Base-by-base conservation (phyloP, 176 grass and related monocot species). In the Alopecurus myosuroides region DNA sequence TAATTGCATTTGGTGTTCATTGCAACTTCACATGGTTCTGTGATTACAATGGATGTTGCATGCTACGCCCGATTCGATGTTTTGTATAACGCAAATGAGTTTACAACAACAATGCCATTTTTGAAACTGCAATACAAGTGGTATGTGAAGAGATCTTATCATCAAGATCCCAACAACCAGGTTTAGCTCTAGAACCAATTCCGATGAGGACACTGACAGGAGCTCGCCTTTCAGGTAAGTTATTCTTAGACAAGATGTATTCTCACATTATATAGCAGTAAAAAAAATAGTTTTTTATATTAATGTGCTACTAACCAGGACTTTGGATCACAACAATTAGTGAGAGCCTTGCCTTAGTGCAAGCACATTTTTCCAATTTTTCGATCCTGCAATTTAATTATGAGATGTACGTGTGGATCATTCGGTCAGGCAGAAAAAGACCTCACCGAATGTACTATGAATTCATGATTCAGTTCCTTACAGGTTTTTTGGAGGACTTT, bases 181-280 rank as follows among this genome's bases (percentile, higher is more conserved):
- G 76, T 91, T 92, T 61, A 42, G 51, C 20, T 31, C 35, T 52
- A 53, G 56, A 69, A 81, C 55, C 44, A 84, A 74, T 49, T 74
- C 77, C 45, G 77, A 90, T 41, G 74, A 63, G 31, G 81, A 86
- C 35, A 88, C 78, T 39, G 89, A 97, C 57, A 77, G 71, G 76
- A 91, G 55, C 74, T 92, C n/a, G 87, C 39, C 81, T 89, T 97
- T 78, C 91, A 97, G 94, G 94, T 97, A 77, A 74, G 82, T 86
- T 67, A 74, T 64, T 80, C 15, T 72, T 25, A n/a, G n/a, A 68
- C 23, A 29, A 44, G 13, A n/a, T 81, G 9, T 70, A 11, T 77
- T 63, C 9, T 64, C 44, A 56, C 72, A 10, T 23, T 31, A 36
- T 39, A 15, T 74, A 28, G 55, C 14, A 10, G 45, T 6, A n/a